Percentiles rank a stretch among this genome's conserved stretches.
These are phyloP conservation scores for Capsella rubella DNA, from an alignment of 441 rosid genomes.

Conservation along the genomic window DNA sequence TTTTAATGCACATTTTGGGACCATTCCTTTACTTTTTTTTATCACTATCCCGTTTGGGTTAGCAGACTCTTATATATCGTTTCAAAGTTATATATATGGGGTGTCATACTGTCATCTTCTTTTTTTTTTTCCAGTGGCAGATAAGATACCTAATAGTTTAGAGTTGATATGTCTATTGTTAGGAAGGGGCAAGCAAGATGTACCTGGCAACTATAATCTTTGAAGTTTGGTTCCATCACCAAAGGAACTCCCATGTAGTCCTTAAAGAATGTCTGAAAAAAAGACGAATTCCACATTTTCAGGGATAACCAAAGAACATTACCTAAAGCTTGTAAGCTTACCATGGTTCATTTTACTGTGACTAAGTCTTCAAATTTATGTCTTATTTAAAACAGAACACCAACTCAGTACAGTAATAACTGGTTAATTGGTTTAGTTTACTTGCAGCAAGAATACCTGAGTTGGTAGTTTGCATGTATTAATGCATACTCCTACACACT, in stretches of 20 bases:
- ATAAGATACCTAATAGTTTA: neutral
- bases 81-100: neutral
- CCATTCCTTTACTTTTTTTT: neutral
- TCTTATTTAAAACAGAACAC: conserved; percentile 6
- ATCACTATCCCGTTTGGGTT: neutral
- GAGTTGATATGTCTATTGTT: neutral
- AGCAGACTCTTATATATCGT: no score
- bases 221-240: conserved; percentile 87
- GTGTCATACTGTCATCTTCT: neutral
- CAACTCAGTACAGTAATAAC: neutral
- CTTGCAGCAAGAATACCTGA: conserved; percentile 56
- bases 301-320: neutral
- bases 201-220: conserved; percentile 89
- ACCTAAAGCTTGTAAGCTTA: neutral
- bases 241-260: conserved; percentile 87
- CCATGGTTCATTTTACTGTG: neutral
- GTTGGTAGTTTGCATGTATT: conserved; percentile 93
- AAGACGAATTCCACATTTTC: conserved; percentile 10
- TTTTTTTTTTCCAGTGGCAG: neutral
- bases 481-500: conserved; percentile 80
- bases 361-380: conserved; percentile 2
- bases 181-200: neutral
- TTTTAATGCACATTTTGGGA: neutral
- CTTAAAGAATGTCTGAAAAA: conserved; percentile 68
- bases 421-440: neutral